Percentiles rank a stretch among this genome's conserved stretches.
Evolutionary conservation across 2,329 filamentous ascomycete species (phyloP).

Genomic region (Dryadomyces quercus-mongolicae): DNA sequence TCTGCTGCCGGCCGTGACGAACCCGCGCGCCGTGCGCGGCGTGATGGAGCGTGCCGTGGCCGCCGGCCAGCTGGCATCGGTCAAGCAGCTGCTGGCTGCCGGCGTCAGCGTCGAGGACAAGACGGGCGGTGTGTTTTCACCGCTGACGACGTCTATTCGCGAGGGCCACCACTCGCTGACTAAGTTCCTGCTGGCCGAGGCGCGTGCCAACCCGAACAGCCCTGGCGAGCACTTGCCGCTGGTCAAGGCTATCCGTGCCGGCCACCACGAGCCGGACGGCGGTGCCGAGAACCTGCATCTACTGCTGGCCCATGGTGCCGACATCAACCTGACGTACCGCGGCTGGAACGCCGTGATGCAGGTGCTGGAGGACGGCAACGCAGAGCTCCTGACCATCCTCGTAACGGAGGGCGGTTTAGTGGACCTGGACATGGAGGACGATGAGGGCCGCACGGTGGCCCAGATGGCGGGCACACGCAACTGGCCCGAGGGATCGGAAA

Average conservation of each 20-base stretch:
- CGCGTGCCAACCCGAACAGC: conserved; percentile 13
- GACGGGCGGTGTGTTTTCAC: conserved; percentile 59
- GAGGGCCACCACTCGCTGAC: conserved; percentile 36
- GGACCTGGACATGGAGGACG: conserved; percentile 15
- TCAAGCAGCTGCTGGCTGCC: conserved; percentile 51
- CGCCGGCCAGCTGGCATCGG: conserved; percentile 52
- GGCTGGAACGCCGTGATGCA: conserved; percentile 56
- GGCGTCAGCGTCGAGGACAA: conserved; percentile 59
- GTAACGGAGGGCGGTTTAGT: conserved; percentile 19
- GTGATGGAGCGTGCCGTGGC: conserved; percentile 19
- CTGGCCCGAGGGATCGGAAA: conserved; percentile 43
- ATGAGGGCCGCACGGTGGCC: conserved; percentile 26
- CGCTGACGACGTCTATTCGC: conserved; percentile 15
- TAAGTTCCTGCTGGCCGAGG: conserved; percentile 28
- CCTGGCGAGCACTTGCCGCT: conserved; percentile 61
- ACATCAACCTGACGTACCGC: conserved; percentile 56
- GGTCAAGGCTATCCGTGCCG: conserved; percentile 54
- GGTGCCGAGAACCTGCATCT: conserved; percentile 40
- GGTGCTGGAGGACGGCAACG: conserved; percentile 51
- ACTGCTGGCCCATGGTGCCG: conserved; percentile 49
- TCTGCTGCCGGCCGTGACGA: conserved; percentile 30
- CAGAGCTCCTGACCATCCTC: conserved; percentile 38
- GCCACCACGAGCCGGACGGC: conserved; percentile 41
- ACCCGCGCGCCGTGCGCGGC: conserved; percentile 31
- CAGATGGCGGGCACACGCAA: conserved; percentile 46